Evolutionary conservation across 164 flowering plant species (phyloP).

Genomic region (Cinnamomum micranthum): DNA sequence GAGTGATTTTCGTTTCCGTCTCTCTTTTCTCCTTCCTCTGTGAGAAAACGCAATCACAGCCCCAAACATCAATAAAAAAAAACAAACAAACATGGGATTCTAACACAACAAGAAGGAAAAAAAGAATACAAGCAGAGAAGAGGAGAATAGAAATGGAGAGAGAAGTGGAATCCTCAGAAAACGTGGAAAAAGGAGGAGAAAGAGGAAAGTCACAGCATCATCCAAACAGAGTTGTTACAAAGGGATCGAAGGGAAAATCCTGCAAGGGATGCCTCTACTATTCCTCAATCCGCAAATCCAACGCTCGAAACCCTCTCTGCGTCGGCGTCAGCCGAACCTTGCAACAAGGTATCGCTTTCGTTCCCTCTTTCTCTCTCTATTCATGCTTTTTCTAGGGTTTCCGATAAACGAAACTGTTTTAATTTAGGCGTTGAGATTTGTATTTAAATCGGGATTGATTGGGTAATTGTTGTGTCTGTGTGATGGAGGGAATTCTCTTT

Average conservation of each 20-base stretch:
- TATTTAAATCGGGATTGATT: too few species aligned
- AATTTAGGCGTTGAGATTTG: too few species aligned
- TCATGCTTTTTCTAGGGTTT: not conserved
- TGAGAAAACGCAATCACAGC: too few species aligned
- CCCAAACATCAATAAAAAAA: too few species aligned
- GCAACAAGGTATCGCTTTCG: slow-evolving; percentile 29
- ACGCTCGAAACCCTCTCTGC: slow-evolving; percentile 44
- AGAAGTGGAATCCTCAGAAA: not conserved
- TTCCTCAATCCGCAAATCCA: slow-evolving; percentile 45
- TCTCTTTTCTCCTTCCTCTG: too few species aligned
- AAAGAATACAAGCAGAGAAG: not conserved
- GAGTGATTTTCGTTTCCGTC: too few species aligned
- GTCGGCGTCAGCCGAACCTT: slow-evolving; percentile 46
- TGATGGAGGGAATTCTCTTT: too few species aligned
- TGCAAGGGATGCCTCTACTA: slow-evolving; percentile 61
- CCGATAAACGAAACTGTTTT: not conserved
- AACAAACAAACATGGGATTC: too few species aligned
- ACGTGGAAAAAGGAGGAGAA: not conserved
- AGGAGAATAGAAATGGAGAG: not conserved
- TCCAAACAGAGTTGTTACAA: not conserved
- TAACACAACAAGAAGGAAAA: too few species aligned
- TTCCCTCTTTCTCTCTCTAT: not conserved
- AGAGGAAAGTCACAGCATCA: not conserved
- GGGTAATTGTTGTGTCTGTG: too few species aligned
- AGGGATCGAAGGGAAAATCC: slow-evolving; percentile 35